Conservation (phyloP, 2,329 filamentous ascomycete genomes). For the Fusarium liriodendri region DNA sequence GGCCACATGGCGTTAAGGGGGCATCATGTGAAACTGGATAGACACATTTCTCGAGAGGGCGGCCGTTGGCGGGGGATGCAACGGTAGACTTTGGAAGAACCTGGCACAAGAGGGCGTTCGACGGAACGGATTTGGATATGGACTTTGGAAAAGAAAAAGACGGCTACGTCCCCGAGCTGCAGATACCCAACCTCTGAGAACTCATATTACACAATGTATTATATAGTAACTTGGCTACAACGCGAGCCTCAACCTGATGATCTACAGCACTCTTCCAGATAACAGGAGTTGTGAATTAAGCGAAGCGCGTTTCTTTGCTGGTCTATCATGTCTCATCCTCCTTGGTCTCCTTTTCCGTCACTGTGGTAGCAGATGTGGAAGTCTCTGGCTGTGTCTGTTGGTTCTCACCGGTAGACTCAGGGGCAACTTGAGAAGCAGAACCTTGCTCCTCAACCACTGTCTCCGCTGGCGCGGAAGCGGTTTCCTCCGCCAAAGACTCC, state of each 20-base stretch:
- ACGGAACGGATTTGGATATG: background rate
- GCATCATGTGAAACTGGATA: background rate
- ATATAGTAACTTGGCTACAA: background rate
- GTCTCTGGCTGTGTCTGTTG: conserved; percentile 11
- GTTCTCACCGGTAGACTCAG: conserved; percentile 10
- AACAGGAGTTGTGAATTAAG: conserved; percentile 14
- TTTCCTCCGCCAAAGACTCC: conserved; percentile 6
- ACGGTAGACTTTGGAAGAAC: background rate
- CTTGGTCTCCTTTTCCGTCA: conserved; percentile 10
- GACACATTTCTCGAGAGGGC: background rate
- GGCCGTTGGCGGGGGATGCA: background rate
- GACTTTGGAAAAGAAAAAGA: background rate
- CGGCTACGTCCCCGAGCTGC: background rate
- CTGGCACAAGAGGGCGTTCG: background rate
- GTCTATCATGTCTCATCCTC: conserved; percentile 29
- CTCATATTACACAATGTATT: conserved; percentile 10
- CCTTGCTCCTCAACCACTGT: conserved; percentile 6
- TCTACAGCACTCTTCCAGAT: conserved; percentile 4
- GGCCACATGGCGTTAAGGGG: background rate
- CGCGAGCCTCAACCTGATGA: background rate
- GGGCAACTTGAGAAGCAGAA: background rate
- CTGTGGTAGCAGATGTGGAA: background rate
- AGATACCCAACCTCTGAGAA: background rate
- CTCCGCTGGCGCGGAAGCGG: conserved; percentile 2
- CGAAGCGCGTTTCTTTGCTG: background rate